These are phyloP conservation scores for Neurospora sp. DNA, from an alignment of 495 filamentous ascomycete genomes.

Conservation along the genomic window DNA sequence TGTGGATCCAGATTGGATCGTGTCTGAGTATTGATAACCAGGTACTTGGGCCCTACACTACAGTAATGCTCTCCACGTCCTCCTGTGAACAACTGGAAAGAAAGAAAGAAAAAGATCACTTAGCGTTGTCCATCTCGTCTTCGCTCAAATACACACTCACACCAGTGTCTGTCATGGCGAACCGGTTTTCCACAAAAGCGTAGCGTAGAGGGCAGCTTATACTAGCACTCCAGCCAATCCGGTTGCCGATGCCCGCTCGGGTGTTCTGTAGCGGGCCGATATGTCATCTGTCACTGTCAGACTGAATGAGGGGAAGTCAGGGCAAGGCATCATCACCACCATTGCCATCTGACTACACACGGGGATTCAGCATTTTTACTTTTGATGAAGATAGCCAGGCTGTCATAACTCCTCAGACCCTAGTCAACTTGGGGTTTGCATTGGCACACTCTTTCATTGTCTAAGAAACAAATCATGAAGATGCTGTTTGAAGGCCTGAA, in stretches of 20 bases:
- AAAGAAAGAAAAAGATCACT: background rate
- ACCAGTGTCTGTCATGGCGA: background rate
- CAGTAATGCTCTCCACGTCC: slow-evolving; percentile 1
- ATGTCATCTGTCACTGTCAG: background rate
- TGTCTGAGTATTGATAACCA: slow-evolving; percentile 5
- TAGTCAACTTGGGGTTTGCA: background rate
- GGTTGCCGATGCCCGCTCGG: background rate
- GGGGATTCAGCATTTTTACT: background rate
- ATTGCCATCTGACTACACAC: background rate
- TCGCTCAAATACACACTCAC: background rate
- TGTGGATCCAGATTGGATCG: slow-evolving; percentile 14
- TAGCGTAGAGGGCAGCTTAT: background rate
- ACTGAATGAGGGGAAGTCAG: background rate
- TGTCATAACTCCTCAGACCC: background rate
- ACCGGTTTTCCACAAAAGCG: background rate
- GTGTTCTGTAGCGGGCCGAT: background rate
- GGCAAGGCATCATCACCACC: background rate
- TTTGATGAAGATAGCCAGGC: background rate
- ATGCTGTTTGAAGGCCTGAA: background rate
- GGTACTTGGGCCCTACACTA: slow-evolving; percentile 13
- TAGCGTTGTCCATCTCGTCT: background rate
- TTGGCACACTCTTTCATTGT: slow-evolving; percentile 12
- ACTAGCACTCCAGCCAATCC: background rate
- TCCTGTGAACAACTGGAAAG: background rate
- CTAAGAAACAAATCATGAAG: background rate